These are phyloP conservation scores for Nannizziopsis barbatae DNA, from an alignment of 2,329 filamentous ascomycete species.

Conservation along the genomic window DNA sequence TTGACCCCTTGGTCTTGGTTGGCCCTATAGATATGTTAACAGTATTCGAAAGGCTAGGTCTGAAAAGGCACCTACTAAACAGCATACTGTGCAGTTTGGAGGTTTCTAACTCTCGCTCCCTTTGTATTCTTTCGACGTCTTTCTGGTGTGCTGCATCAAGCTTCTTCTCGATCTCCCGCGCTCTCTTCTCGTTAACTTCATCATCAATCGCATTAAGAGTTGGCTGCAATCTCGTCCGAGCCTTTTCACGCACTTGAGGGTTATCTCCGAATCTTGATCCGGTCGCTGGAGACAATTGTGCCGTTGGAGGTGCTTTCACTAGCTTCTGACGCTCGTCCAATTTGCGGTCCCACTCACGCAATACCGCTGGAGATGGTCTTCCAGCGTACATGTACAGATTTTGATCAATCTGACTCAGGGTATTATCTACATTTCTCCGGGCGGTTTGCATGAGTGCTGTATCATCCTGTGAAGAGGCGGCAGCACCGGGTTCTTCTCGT, in stretches of 20 bases:
- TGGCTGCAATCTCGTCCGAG: conserved; percentile 32
- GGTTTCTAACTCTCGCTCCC: conserved; percentile 9
- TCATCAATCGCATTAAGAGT: conserved; percentile 10
- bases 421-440: conserved; percentile 4
- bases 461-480: conserved; percentile 41
- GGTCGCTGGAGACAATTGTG: neutral
- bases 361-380: conserved; percentile 11
- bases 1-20: neutral
- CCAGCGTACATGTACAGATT: conserved; percentile 24
- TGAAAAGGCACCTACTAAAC: conserved; percentile 1
- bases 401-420: conserved; percentile 2
- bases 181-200: conserved; percentile 3
- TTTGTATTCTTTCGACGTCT: neutral
- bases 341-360: conserved; percentile 12
- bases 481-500: neutral
- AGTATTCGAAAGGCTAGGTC: neutral
- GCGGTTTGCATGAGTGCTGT: conserved; percentile 32
- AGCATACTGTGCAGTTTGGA: conserved; percentile 5
- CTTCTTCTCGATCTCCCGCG: conserved; percentile 6
- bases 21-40: neutral
- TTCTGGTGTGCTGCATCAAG: conserved; percentile 9
- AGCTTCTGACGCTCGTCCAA: conserved; percentile 9
- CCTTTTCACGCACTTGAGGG: conserved; percentile 60
- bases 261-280: conserved; percentile 7
- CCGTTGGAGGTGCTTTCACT: conserved; percentile 4